A percentile compares a stretch with the other conserved stretches of the same genome.
These are phyloP conservation scores for Calonectria leucothoes DNA, from an alignment of 2,329 filamentous ascomycete genomes.

Conservation along the genomic window DNA sequence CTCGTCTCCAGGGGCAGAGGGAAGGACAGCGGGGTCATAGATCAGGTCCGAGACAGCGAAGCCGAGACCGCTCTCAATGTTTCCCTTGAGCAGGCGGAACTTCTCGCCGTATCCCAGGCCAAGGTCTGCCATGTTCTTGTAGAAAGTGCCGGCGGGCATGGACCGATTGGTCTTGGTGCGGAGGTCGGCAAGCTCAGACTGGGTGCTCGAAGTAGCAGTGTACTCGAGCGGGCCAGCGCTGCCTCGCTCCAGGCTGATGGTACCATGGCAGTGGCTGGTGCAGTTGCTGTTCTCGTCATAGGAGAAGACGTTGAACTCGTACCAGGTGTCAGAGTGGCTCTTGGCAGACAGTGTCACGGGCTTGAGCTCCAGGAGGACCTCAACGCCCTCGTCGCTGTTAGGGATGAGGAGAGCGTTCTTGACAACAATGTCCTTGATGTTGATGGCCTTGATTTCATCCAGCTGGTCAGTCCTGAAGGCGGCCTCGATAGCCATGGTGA, in stretches of 20 bases:
- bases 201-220: slow-evolving; percentile 18
- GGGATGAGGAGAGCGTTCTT: slow-evolving; percentile 39
- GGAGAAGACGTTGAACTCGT: slow-evolving; percentile 40
- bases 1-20: slow-evolving; percentile 34
- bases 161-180: slow-evolving; percentile 37
- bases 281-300: slow-evolving; percentile 40
- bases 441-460: slow-evolving; percentile 29
- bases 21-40: slow-evolving; percentile 32
- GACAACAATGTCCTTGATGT: slow-evolving; percentile 34
- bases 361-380: slow-evolving; percentile 38
- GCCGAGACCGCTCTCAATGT: slow-evolving; percentile 38
- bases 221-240: slow-evolving; percentile 27
- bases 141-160: slow-evolving; percentile 32
- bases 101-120: slow-evolving; percentile 39
- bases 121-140: slow-evolving; percentile 37
- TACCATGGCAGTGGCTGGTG: slow-evolving; percentile 38
- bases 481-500: slow-evolving; percentile 47
- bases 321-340: slow-evolving; percentile 37
- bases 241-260: slow-evolving; percentile 32
- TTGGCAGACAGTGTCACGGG: slow-evolving; percentile 32
- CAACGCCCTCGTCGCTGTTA: slow-evolving; percentile 36
- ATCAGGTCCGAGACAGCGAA: slow-evolving; percentile 31
- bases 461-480: slow-evolving; percentile 26
- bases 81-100: slow-evolving; percentile 36
- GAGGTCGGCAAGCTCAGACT: slow-evolving; percentile 20